Conservation (phyloP, 108 stramenopile genomes). For the Ochromonas danica region DNA sequence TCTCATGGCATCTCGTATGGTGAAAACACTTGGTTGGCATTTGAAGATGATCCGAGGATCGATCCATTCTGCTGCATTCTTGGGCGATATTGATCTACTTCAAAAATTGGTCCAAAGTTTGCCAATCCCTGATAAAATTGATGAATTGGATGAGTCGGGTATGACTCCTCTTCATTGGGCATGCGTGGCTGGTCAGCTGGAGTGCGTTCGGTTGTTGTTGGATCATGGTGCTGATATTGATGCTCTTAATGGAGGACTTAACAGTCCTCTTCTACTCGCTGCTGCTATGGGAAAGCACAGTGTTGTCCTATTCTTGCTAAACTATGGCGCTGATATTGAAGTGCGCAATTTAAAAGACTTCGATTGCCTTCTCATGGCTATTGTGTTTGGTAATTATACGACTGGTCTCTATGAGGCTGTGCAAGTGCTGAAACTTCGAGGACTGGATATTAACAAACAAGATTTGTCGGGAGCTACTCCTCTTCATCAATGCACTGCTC, state of each 20-base stretch:
- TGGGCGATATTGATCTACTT: constrained; percentile 3
- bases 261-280: constrained; percentile 23
- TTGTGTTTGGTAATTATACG: background rate
- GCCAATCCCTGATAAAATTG: no score
- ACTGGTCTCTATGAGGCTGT: background rate
- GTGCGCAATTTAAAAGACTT: constrained; percentile 19
- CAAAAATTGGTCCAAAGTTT: background rate
- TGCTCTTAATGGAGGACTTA: constrained; percentile 8
- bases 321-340: background rate
- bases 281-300: background rate
- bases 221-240: constrained; percentile 22
- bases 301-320: background rate
- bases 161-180: constrained; percentile 36
- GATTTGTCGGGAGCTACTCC: constrained; percentile 18
- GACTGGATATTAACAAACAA: background rate
- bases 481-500: constrained; percentile 26
- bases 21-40: background rate
- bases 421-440: background rate
- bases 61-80: constrained; percentile 4
- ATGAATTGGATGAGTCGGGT: constrained; percentile 7
- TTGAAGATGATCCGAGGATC: background rate
- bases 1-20: background rate
- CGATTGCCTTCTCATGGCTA: constrained; percentile 20
- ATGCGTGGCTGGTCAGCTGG: constrained; percentile 4
- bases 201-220: background rate